Conservation (phyloP, 371 early-diverging fungal species). For the Batkoa obscura region DNA sequence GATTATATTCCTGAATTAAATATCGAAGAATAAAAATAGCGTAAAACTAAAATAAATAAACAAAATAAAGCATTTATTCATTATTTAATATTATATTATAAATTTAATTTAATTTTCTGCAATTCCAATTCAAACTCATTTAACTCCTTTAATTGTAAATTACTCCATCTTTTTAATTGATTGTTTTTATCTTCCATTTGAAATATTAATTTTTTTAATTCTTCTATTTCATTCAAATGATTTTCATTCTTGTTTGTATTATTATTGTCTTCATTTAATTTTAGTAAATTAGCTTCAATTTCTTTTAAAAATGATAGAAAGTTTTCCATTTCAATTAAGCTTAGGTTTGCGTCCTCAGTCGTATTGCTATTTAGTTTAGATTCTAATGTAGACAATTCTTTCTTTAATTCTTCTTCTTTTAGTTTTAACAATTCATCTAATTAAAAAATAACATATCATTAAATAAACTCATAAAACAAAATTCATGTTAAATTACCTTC, state of each 20-base stretch:
- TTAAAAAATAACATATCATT: background rate
- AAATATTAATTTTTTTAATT: background rate
- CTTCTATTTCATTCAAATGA: background rate
- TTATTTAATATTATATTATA: no score
- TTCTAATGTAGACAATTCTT: background rate
- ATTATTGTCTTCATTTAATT: background rate
- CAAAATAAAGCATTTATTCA: no score
- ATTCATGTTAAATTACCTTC: background rate
- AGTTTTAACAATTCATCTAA: background rate
- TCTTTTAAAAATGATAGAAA: background rate
- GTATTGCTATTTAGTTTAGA: background rate
- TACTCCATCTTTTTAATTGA: background rate
- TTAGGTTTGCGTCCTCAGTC: background rate
- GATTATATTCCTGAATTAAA: no score
- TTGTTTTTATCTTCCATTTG: background rate
- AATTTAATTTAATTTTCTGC: no score
- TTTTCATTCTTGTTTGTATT: background rate
- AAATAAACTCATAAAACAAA: background rate
- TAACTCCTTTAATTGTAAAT: background rate
- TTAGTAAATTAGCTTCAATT: background rate
- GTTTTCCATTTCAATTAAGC: background rate
- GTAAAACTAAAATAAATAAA: no score
- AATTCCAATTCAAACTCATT: background rate
- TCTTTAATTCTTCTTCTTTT: background rate
- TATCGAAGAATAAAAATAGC: no score